phyloP scores from a whole-genome alignment of 2,329 filamentous ascomycete species.

The Emergomyces pasteurianus region DNA sequence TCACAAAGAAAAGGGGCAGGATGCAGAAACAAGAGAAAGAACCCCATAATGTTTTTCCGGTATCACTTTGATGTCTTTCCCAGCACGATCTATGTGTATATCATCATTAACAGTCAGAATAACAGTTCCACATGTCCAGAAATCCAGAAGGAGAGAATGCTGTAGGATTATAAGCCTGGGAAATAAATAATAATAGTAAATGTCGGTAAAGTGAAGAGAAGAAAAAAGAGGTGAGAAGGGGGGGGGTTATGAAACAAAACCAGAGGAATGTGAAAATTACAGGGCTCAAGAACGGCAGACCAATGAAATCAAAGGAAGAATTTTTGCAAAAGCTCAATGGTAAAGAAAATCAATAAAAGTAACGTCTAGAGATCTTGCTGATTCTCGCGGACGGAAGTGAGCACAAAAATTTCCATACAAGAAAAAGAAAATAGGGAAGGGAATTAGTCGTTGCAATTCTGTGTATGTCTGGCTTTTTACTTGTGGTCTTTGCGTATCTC shows the following conservation, averaged over 20 bases:
- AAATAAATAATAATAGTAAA: not conserved
- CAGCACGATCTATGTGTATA: not conserved
- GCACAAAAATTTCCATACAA: not conserved
- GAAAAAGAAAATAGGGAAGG: not conserved
- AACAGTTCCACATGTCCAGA: not conserved
- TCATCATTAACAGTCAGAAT: not conserved
- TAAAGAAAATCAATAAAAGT: not conserved
- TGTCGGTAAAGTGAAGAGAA: not conserved
- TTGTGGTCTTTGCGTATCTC: not conserved
- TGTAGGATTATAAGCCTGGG: not conserved
- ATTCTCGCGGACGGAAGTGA: not conserved
- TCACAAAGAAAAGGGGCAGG: not conserved
- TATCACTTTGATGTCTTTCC: not conserved
- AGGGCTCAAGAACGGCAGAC: not conserved
- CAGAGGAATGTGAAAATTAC: not conserved
- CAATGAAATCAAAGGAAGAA: not conserved
- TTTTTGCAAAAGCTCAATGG: not conserved
- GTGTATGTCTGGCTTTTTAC: not conserved
- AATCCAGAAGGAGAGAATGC: not conserved
- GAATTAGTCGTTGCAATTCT: not conserved
- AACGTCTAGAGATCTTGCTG: not conserved
- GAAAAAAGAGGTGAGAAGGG: no score
- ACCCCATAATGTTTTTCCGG: not conserved
- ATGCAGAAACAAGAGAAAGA: not conserved
- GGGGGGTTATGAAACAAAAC: not conserved